Conservation (phyloP, 345 rosid species). For the Sonneratia alba region DNA sequence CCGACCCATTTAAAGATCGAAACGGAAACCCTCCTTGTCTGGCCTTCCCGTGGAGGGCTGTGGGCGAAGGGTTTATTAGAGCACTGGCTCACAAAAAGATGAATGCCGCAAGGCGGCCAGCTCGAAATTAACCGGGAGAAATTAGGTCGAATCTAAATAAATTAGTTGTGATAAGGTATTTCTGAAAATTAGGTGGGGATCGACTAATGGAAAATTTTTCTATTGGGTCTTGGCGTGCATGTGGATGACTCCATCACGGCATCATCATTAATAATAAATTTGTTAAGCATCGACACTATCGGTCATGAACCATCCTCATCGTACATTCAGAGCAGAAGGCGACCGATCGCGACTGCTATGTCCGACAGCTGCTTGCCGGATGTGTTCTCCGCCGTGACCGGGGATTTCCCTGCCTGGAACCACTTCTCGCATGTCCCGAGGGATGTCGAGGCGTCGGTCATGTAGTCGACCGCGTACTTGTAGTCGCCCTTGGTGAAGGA, state of each 20-base stretch:
- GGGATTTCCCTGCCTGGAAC: neutral
- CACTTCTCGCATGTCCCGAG: neutral
- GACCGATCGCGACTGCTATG: constrained; percentile 1
- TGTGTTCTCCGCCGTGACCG: neutral
- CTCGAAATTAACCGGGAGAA: too few relatives aligned
- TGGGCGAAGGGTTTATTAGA: neutral
- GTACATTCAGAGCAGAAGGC: neutral
- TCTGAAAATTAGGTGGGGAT: too few relatives aligned
- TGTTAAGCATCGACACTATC: neutral
- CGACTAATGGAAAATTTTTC: too few relatives aligned
- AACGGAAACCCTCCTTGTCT: neutral
- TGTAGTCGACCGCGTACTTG: constrained; percentile 3
- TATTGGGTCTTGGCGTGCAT: too few relatives aligned
- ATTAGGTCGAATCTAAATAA: too few relatives aligned
- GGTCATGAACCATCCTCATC: too few relatives aligned
- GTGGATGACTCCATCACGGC: too few relatives aligned
- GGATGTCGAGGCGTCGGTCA: neutral
- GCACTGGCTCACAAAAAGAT: too few relatives aligned
- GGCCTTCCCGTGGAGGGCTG: neutral
- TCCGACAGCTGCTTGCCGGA: neutral
- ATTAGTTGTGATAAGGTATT: too few relatives aligned
- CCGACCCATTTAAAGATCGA: neutral
- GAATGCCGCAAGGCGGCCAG: too few relatives aligned
- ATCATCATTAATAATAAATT: too few relatives aligned
- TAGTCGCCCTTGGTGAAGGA: neutral